Base-by-base conservation (phyloP, 768 basidiomycete genomes). In the Paxillus ammoniavirescens region DNA sequence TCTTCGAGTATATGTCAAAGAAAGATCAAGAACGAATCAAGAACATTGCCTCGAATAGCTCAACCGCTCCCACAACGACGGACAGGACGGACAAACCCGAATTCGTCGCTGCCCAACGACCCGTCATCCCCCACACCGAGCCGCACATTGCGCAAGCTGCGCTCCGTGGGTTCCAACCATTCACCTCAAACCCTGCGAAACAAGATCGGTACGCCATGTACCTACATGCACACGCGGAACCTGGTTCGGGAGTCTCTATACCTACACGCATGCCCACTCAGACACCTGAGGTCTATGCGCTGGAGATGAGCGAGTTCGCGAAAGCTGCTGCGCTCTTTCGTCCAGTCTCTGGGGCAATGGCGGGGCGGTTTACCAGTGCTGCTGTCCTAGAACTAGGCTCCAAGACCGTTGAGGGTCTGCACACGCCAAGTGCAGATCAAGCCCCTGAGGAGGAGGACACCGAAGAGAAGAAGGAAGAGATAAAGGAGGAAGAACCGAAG, bases 1-100 rank as follows among this genome's bases (percentile, higher is more conserved):
- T 99, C 14, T 98, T 96, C 67, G 95, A 98, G 42, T 98, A 86
- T 66, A 83, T 98, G 67, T 96, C 97, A 0, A 82, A 88, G 58
- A 95, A 94, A 63, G 93, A 96, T 62, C 82, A 84, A 52, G 94
- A 97, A 55, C 86, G 95, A 6, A 78, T 99, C 14, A 78, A 86
- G 62, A 78, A 77, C 28, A 79, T 90, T 26, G 67, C 80, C 12
- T 62, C 78, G 7, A 60, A 57, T 8, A 62, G 67, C 7, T 51
- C 61, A 5, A 49, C 53, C 0, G 60, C 61, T n/a, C 62, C 65
- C n/a, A 61, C 70, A 8, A 58, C 61, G 13, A 37, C 66, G 5
- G 65, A 77, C 13, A 52, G 65, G 21, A 55, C 64, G 8, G 50
- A 65, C 17, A 60, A 69, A 6, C 17, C 48, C n/a, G 13, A 49